These are phyloP conservation scores for Allium fistulosum DNA, from an alignment of 106 monocot genomes.

Conservation along the genomic window DNA sequence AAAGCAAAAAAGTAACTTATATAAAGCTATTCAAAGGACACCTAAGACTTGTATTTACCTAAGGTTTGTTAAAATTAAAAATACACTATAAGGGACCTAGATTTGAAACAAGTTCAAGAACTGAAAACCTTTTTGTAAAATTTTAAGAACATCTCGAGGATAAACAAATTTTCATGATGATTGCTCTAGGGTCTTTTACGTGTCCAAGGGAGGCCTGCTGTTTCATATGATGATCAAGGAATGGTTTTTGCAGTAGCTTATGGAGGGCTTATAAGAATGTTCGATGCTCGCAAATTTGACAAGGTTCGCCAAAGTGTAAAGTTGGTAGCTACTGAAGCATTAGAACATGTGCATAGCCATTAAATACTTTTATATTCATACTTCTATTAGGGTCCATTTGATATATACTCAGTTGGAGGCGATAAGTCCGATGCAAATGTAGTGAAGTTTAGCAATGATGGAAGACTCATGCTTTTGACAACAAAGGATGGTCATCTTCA, in stretches of 20 bases:
- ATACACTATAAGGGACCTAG: not conserved
- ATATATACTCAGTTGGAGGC: slow-evolving; percentile 66
- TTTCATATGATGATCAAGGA: slow-evolving; percentile 98
- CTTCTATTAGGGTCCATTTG: slow-evolving; percentile 81
- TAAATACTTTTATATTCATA: slow-evolving; percentile 2
- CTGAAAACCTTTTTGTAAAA: no score
- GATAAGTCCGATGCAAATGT: slow-evolving; percentile 83
- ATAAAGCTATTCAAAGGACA: no score
- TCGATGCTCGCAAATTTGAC: slow-evolving; percentile 80
- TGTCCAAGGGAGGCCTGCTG: slow-evolving; percentile 92
- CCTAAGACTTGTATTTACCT: no score
- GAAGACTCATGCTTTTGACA: slow-evolving; percentile 80
- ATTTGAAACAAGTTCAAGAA: no score
- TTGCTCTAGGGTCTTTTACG: slow-evolving; percentile 74
- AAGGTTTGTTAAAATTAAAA: not conserved
- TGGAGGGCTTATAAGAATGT: slow-evolving; percentile 80
- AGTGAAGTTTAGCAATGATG: slow-evolving; percentile 92
- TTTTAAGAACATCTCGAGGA: no score
- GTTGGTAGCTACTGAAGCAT: not conserved
- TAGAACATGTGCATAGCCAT: not conserved
- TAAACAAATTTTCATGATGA: not conserved
- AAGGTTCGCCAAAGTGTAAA: slow-evolving; percentile 26
- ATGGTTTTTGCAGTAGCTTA: slow-evolving; percentile 88
- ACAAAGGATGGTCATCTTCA: slow-evolving; percentile 82
- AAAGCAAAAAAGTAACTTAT: no score